Evolutionary conservation across 1,139 yeast species (phyloP).

Genomic region (Suhomyces bolitotheri): DNA sequence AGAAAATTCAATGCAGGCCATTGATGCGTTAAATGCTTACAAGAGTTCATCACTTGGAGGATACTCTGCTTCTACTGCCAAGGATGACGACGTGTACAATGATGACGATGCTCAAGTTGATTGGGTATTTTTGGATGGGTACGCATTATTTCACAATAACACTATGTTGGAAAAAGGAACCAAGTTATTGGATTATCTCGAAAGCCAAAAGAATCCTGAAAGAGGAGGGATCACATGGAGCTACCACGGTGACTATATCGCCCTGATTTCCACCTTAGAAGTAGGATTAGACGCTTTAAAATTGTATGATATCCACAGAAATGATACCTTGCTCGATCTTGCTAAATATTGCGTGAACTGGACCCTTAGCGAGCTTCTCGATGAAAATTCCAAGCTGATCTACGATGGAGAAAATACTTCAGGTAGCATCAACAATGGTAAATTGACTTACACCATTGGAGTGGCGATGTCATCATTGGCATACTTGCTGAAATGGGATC

Average conservation of each 20-base stretch:
- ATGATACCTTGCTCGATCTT: conserved; percentile 20
- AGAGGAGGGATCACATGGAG: conserved; percentile 38
- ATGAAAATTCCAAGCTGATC: conserved; percentile 30
- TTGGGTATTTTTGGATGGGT: conserved; percentile 35
- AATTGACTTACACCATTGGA: conserved; percentile 41
- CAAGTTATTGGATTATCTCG: conserved; percentile 18
- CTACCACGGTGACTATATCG: conserved; percentile 28
- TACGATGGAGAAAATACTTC: conserved; percentile 30
- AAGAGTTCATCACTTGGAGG: conserved; percentile 22
- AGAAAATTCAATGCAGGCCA: conserved; percentile 5
- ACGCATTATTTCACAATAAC: conserved; percentile 17
- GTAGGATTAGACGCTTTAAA: conserved; percentile 37
- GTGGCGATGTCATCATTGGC: conserved; percentile 34
- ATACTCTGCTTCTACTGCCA: conserved; percentile 34
- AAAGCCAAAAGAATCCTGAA: conserved; percentile 19
- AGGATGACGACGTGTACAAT: conserved; percentile 31
- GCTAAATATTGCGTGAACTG: conserved; percentile 28
- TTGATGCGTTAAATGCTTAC: conserved; percentile 10
- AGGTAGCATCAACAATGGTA: conserved; percentile 30
- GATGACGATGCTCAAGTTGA: conserved; percentile 39
- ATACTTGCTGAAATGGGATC: conserved; percentile 19
- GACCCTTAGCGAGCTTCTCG: conserved; percentile 30
- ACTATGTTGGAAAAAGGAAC: conserved; percentile 21
- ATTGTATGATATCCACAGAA: conserved; percentile 21
- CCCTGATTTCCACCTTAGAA: conserved; percentile 38